Conservation (phyloP, 495 filamentous ascomycete genomes). For the Chaetomidium leptoderma region DNA sequence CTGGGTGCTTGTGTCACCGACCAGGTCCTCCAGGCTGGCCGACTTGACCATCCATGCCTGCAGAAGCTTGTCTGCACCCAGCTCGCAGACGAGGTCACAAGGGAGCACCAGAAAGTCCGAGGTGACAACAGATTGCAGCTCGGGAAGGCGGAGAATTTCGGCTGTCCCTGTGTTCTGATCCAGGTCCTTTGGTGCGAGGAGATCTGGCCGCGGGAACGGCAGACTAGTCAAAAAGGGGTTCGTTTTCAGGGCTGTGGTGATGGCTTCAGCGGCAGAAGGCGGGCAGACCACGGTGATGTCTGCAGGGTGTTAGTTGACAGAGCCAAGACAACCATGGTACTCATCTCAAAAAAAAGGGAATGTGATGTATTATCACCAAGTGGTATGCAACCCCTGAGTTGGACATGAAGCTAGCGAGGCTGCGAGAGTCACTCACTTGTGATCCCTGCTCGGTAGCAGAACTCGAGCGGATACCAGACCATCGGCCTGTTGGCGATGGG, state of each 20-base stretch:
- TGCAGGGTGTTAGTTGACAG: conserved; percentile 30
- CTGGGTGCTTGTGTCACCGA: conserved; percentile 33
- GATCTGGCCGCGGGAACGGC: conserved; percentile 65
- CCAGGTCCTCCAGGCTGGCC: conserved; percentile 53
- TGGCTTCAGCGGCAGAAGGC: conserved; percentile 62
- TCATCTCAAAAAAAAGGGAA: not conserved
- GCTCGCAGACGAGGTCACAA: conserved; percentile 89
- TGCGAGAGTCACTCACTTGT: conserved; percentile 56
- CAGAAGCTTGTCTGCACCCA: conserved; percentile 72
- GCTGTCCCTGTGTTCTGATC: conserved; percentile 80
- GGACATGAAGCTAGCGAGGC: too few species aligned
- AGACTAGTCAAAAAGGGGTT: conserved; percentile 83
- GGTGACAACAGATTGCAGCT: conserved; percentile 65
- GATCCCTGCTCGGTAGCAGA: conserved; percentile 80
- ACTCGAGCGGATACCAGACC: conserved; percentile 92
- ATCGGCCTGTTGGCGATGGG: conserved; percentile 93
- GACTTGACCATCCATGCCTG: conserved; percentile 91
- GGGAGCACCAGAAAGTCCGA: conserved; percentile 86
- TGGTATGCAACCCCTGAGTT: not conserved
- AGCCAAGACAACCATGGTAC: too few species aligned
- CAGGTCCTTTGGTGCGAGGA: conserved; percentile 68
- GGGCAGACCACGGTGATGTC: conserved; percentile 83
- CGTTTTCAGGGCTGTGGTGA: conserved; percentile 74
- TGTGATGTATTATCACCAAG: not conserved
- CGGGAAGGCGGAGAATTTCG: conserved; percentile 77